Percentiles rank a stretch among this genome's conserved stretches.
Conservation (phyloP, 139 green algal species). For the Tetradesmus obliquus region DNA sequence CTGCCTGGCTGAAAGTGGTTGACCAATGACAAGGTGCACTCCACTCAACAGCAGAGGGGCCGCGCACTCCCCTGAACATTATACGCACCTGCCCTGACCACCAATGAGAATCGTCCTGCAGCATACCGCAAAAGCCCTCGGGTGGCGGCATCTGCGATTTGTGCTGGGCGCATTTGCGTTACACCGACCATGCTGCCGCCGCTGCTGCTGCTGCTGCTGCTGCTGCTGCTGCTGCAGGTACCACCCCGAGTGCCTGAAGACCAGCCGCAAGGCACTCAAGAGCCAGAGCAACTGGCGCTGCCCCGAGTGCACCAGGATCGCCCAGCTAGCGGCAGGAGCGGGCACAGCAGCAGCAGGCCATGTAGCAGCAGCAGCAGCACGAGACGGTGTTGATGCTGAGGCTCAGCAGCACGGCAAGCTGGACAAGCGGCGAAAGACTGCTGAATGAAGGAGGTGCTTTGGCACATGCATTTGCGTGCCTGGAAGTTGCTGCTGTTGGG, state of each 20-base stretch:
- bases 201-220: background rate
- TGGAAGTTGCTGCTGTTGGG: too few relatives aligned
- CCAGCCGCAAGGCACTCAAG: background rate
- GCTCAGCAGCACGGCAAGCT: background rate
- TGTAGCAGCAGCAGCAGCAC: conserved; percentile 22
- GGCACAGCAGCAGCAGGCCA: background rate
- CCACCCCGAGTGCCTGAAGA: conserved; percentile 33
- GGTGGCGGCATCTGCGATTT: too few relatives aligned
- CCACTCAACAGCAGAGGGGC: background rate
- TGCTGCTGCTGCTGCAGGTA: conserved; percentile 22
- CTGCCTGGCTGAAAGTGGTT: background rate
- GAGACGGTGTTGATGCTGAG: background rate
- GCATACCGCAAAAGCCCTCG: too few relatives aligned
- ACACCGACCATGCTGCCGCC: background rate
- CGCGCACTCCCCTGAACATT: background rate
- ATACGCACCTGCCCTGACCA: too few relatives aligned
- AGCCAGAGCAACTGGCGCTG: conserved; percentile 17
- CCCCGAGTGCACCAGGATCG: conserved; percentile 5
- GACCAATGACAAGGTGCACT: too few relatives aligned
- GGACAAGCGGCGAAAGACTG: background rate
- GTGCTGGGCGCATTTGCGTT: too few relatives aligned
- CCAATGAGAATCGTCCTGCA: too few relatives aligned
- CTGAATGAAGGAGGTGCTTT: too few relatives aligned
- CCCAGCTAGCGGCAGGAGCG: background rate
- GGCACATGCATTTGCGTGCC: too few relatives aligned